Evolutionary conservation across 2,329 filamentous ascomycete genomes (phyloP).

Genomic region (Scedosporium boydii): DNA sequence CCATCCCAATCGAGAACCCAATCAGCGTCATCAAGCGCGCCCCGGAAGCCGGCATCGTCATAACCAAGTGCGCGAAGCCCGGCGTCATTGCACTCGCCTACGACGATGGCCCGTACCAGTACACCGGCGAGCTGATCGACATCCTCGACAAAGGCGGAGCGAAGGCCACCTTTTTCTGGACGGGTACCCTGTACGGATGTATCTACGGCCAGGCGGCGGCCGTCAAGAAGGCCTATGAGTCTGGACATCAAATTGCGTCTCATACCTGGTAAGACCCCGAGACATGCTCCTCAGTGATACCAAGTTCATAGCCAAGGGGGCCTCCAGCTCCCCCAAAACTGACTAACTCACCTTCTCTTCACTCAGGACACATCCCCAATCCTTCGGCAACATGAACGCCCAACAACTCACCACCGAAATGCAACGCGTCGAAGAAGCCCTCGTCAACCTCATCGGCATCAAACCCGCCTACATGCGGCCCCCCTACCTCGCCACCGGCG

Average conservation of each 20-base stretch:
- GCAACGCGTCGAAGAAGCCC: constrained; percentile 38
- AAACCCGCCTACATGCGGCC: constrained; percentile 41
- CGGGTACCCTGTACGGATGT: constrained; percentile 39
- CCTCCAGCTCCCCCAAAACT: neutral
- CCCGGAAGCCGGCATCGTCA: constrained; percentile 30
- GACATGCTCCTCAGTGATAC: neutral
- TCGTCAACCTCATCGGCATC: constrained; percentile 38
- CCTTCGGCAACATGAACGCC: constrained; percentile 28
- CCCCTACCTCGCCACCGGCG: constrained; percentile 37
- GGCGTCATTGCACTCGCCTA: constrained; percentile 41
- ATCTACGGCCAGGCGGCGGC: constrained; percentile 39
- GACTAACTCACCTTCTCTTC: constrained; percentile 4
- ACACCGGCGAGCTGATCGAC: constrained; percentile 39
- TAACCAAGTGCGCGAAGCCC: constrained; percentile 32
- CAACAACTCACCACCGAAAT: constrained; percentile 35
- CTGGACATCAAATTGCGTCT: constrained; percentile 43
- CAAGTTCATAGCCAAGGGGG: neutral
- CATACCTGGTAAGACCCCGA: constrained; percentile 36
- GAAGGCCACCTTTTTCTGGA: constrained; percentile 46
- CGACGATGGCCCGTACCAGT: constrained; percentile 42
- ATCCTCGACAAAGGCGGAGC: constrained; percentile 35
- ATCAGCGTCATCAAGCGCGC: constrained; percentile 30
- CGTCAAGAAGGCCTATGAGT: constrained; percentile 41
- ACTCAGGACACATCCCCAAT: constrained; percentile 33
- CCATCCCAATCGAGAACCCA: constrained; percentile 23